phyloP scores from a whole-genome alignment of 805 yeast species.

The Torulaspora quercuum region DNA sequence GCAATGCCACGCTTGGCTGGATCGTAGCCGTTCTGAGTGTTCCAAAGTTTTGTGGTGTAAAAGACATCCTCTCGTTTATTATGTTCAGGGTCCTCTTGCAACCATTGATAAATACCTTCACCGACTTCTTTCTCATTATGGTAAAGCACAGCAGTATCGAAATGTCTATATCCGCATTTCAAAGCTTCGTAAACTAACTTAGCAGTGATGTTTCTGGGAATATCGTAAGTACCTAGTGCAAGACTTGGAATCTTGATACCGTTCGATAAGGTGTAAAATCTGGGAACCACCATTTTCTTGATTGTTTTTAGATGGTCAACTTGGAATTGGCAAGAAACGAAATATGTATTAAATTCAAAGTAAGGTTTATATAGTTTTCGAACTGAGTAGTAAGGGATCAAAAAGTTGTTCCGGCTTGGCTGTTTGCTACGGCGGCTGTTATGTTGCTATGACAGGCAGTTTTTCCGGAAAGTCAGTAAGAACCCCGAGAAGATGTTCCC shows the following conservation, averaged over 20 bases:
- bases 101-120: conserved; percentile 53
- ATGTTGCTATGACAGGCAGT: too few species aligned
- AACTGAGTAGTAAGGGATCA: too few species aligned
- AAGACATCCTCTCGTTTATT: conserved; percentile 50
- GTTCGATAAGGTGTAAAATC: conserved; percentile 45
- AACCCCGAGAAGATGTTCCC: too few species aligned
- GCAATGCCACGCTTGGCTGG: conserved; percentile 57
- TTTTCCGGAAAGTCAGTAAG: too few species aligned
- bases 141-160: conserved; percentile 71
- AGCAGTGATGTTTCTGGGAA: conserved; percentile 40
- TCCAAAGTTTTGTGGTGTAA: conserved; percentile 75
- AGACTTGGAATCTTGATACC: conserved; percentile 55
- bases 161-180: conserved; percentile 64
- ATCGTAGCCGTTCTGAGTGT: conserved; percentile 56
- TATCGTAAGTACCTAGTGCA: conserved; percentile 53
- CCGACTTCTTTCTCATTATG: conserved; percentile 60
- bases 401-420: too few species aligned
- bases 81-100: conserved; percentile 44
- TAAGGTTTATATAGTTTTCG: too few species aligned
- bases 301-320: too few species aligned
- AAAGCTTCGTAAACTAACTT: conserved; percentile 55
- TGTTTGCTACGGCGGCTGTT: too few species aligned
- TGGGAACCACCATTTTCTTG: conserved; percentile 20
- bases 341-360: too few species aligned
- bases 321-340: too few species aligned